Evolutionary conservation across 2,329 filamentous ascomycete genomes (phyloP), one percentile per base, ranked within the genome.

Genomic region (Tolypocladium paradoxum): DNA sequence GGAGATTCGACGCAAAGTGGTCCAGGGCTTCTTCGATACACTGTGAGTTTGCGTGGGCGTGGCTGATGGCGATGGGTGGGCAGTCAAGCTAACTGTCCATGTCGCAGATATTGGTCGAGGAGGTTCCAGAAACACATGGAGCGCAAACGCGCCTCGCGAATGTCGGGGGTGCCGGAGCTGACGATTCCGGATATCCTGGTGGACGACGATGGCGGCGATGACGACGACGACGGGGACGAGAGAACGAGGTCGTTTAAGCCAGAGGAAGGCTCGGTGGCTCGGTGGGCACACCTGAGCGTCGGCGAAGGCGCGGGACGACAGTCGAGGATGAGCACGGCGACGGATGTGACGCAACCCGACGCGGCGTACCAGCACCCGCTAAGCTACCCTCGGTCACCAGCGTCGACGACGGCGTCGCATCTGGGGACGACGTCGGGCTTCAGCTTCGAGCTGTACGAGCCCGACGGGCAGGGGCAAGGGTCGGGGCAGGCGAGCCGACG

Each of bases 1-100:
- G 69, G 90, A 93, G 60, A 90, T 97, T 45, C 87, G 90, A 54
- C 84, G 95, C 54, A 88, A 92, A 57, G 84, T 91, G 31, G 93
- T 99, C 11, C 81, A 93, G 45, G 90, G 91, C 40, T 99, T 99
- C 73, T 97, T 99, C 69, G 88, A 97, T 66, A 97, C 91, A 16
- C 70, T 93, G 72, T 91, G 72, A 70, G 79, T 72, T 72, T 18
- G 24, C 35, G 12, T 22, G 5, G 12, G 11, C 16, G 12, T 12
- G 12, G 22, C 34, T 4, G 16, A 12, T 29, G 14, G 14, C 27
- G 37, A n/a, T 16, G 34, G 18, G 4, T 4, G 29, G 16, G n/a
- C 11, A 16, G 20, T 8, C 50, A 50, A 33, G 34, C 50, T 58
- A 33, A 53, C 34, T 16, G 12, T 14, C n/a, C 8, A 37, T 16